A percentile compares a stretch with the other conserved stretches of the same genome.
phyloP scores from a whole-genome alignment of 2,329 filamentous ascomycete species.

The Nigrospora osmanthi region DNA sequence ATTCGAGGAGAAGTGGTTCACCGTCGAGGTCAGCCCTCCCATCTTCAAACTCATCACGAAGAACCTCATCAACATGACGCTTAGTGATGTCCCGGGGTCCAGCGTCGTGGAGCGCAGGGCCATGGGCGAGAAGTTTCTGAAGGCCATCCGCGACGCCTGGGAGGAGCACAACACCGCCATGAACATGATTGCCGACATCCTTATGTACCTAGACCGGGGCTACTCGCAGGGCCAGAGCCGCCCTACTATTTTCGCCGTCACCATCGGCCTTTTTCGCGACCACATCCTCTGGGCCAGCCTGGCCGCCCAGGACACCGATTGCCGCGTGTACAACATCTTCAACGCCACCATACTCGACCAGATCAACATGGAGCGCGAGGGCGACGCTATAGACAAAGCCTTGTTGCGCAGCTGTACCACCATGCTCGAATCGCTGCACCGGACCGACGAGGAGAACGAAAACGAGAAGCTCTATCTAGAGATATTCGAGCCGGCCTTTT shows the following conservation, averaged over 20 bases:
- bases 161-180: conserved; percentile 85
- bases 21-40: conserved; percentile 59
- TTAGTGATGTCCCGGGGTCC: conserved; percentile 47
- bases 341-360: conserved; percentile 82
- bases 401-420: conserved; percentile 76
- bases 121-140: conserved; percentile 76
- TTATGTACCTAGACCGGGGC: conserved; percentile 95
- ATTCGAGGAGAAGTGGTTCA: conserved; percentile 79
- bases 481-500: conserved; percentile 72
- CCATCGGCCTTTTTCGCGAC: conserved; percentile 84
- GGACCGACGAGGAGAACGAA: conserved; percentile 70
- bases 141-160: conserved; percentile 70
- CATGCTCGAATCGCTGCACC: conserved; percentile 86
- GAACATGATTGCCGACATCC: conserved; percentile 92
- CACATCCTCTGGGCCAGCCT: conserved; percentile 64
- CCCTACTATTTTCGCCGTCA: conserved; percentile 73
- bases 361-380: conserved; percentile 84
- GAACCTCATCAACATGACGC: conserved; percentile 52
- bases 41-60: conserved; percentile 66
- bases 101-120: conserved; percentile 73
- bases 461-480: conserved; percentile 76
- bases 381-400: conserved; percentile 78
- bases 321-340: conserved; percentile 64
- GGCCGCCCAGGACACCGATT: conserved; percentile 30
- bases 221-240: conserved; percentile 63